These are phyloP conservation scores for Gnomoniopsis smithogilvyi DNA, from an alignment of 2,329 filamentous ascomycete genomes.

Conservation along the genomic window DNA sequence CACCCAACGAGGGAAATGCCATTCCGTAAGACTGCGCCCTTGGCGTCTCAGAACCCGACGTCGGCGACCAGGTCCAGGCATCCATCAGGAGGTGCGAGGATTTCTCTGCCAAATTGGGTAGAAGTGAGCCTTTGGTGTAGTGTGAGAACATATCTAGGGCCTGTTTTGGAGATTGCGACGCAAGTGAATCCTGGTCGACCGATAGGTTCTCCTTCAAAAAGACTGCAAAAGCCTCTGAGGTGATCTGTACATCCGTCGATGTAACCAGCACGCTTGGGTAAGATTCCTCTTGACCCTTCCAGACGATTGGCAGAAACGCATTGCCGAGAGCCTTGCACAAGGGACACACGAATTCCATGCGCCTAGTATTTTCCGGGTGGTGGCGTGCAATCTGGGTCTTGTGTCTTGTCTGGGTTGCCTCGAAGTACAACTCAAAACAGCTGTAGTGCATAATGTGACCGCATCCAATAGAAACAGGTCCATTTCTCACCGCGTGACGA, in stretches of 20 bases:
- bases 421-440: slow-evolving; percentile 90
- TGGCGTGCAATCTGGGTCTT: slow-evolving; percentile 90
- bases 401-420: slow-evolving; percentile 80
- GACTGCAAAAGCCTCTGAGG: slow-evolving; percentile 50
- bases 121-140: slow-evolving; percentile 36
- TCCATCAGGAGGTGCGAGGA: slow-evolving; percentile 34
- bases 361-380: slow-evolving; percentile 76
- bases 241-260: slow-evolving; percentile 30
- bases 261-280: slow-evolving; percentile 71
- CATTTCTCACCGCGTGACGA: slow-evolving; percentile 60
- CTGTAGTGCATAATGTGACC: slow-evolving; percentile 98
- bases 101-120: slow-evolving; percentile 37
- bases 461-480: slow-evolving; percentile 85
- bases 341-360: slow-evolving; percentile 92
- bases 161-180: neutral
- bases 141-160: slow-evolving; percentile 33
- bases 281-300: slow-evolving; percentile 86
- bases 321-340: slow-evolving; percentile 97
- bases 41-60: slow-evolving; percentile 25
- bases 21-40: slow-evolving; percentile 27
- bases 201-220: slow-evolving; percentile 47
- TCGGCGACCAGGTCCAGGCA: slow-evolving; percentile 47
- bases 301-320: slow-evolving; percentile 89
- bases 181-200: neutral
- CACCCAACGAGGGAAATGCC: slow-evolving; percentile 7